These are phyloP conservation scores for Eruca vesicaria DNA, from an alignment of 441 rosid genomes.

Conservation along the genomic window DNA sequence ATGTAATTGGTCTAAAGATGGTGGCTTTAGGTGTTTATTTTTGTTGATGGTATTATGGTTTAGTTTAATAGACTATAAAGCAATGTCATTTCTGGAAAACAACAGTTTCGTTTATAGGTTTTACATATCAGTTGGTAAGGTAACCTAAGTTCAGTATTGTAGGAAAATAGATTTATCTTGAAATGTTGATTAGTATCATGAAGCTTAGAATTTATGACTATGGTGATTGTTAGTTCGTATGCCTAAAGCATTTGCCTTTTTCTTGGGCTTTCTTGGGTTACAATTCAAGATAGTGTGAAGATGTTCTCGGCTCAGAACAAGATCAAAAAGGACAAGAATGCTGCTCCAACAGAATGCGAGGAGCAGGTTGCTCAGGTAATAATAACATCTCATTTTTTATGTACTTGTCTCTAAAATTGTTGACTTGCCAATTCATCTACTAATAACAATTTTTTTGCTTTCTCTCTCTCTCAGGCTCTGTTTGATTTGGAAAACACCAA, in stretches of 20 bases:
- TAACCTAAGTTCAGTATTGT: not conserved
- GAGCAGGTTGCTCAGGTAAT: constrained; percentile 78
- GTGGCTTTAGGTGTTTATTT: not conserved
- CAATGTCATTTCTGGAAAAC: not conserved
- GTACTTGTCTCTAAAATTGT: no score
- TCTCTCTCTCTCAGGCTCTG: no score
- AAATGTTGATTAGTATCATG: not conserved
- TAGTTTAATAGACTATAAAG: not conserved
- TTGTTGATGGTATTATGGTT: not conserved
- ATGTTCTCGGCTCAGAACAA: constrained; percentile 77
- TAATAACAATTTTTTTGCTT: no score
- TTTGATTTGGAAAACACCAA: constrained; percentile 85
- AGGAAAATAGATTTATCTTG: not conserved
- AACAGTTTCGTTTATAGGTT: not conserved
- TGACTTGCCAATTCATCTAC: no score
- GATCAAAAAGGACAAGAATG: constrained; percentile 82
- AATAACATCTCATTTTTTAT: no score
- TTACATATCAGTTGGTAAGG: not conserved
- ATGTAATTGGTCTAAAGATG: not conserved
- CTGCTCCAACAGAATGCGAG: constrained; percentile 66
- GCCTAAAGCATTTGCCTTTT: not conserved
- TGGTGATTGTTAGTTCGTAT: not conserved
- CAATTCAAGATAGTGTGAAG: constrained; percentile 38
- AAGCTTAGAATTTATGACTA: not conserved
- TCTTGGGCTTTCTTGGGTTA: not conserved